phyloP scores from a whole-genome alignment of 768 basidiomycete species.

The Boletellus sp. region DNA sequence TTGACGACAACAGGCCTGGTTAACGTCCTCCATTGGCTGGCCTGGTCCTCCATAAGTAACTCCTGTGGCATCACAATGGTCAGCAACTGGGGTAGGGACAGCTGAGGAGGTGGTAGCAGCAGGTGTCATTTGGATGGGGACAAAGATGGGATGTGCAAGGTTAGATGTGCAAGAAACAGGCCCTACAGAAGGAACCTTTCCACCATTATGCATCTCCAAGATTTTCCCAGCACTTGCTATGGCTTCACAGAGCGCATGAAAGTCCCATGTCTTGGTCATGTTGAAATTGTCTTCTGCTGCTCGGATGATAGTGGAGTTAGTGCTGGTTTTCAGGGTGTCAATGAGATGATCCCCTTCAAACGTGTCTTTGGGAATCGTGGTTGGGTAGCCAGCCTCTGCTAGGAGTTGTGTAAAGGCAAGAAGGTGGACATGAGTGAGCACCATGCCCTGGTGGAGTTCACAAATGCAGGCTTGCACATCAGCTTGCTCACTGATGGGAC shows the following conservation, averaged over 20 bases:
- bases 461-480: not conserved
- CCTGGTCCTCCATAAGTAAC: too few relatives aligned
- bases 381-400: not conserved
- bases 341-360: not conserved
- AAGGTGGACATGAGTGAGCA: not conserved
- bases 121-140: not conserved
- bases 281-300: not conserved
- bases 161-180: not conserved
- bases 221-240: not conserved
- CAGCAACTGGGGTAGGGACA: too few relatives aligned
- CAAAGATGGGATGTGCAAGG: not conserved
- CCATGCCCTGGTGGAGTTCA: not conserved
- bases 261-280: not conserved
- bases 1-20: slow-evolving; percentile 1
- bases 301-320: not conserved
- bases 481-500: not conserved
- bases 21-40: slow-evolving; percentile 18
- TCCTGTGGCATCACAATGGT: too few relatives aligned
- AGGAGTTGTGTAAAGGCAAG: not conserved
- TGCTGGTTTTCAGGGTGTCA: not conserved
- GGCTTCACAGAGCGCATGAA: not conserved
- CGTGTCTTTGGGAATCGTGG: not conserved
- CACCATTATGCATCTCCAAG: not conserved
- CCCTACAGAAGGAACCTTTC: not conserved
- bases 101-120: too few relatives aligned